Conservation (phyloP, 2,329 filamentous ascomycete genomes). For the Ramularia endophylla region DNA sequence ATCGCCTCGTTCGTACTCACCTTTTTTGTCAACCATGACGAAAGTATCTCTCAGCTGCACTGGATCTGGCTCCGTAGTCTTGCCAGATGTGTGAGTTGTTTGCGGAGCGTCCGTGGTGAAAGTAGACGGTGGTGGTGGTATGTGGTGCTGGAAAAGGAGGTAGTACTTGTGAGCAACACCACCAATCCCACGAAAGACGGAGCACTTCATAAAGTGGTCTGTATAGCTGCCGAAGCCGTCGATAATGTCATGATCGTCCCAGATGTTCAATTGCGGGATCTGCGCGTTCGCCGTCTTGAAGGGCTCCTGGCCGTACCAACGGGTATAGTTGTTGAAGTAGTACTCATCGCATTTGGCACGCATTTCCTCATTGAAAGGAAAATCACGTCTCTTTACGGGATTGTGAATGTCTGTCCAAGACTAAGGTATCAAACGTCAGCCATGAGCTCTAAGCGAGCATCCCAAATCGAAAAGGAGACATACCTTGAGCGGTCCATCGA, state of each 20-base stretch:
- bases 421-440: slow-evolving; percentile 33
- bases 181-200: slow-evolving; percentile 60
- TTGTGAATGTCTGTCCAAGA: slow-evolving; percentile 57
- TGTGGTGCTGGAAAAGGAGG: slow-evolving; percentile 65
- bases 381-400: slow-evolving; percentile 54
- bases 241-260: slow-evolving; percentile 63
- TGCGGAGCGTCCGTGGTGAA: slow-evolving; percentile 69
- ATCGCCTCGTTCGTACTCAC: too few species aligned
- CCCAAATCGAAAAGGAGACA: not conserved
- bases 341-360: slow-evolving; percentile 54
- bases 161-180: slow-evolving; percentile 54
- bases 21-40: slow-evolving; percentile 52
- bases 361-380: slow-evolving; percentile 60
- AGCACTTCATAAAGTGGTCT: slow-evolving; percentile 60
- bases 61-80: slow-evolving; percentile 55
- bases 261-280: slow-evolving; percentile 60
- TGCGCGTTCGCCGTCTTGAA: slow-evolving; percentile 56
- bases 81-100: slow-evolving; percentile 41
- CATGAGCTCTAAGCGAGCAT: not conserved
- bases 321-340: slow-evolving; percentile 57
- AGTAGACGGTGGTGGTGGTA: slow-evolving; percentile 76
- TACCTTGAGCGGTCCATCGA: slow-evolving; percentile 63
- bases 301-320: slow-evolving; percentile 64
- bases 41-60: slow-evolving; percentile 69
- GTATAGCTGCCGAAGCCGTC: slow-evolving; percentile 61